A percentile compares a stretch with the other conserved stretches of the same genome.
Evolutionary conservation across 306 rosid genomes (phyloP).

Genomic region (Leucaena leucocephala): DNA sequence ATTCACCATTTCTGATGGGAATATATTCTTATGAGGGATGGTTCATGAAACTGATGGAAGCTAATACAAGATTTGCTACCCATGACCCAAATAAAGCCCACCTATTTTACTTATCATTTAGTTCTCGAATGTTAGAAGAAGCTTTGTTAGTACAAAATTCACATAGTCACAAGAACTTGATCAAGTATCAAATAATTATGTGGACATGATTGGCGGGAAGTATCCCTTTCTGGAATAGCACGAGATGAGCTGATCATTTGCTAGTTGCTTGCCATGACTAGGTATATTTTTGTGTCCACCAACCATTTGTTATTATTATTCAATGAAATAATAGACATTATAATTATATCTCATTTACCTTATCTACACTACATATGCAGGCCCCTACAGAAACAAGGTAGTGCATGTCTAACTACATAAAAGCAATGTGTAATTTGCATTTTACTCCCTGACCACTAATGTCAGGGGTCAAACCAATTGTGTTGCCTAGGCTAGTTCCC

Average conservation of each 20-base stretch:
- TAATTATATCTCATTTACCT: not conserved
- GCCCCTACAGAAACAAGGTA: conserved; percentile 81
- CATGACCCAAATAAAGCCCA: no score
- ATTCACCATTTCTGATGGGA: conserved; percentile 68
- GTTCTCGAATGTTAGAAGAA: conserved; percentile 79
- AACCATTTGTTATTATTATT: conserved; percentile 3
- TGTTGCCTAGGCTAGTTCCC: no score
- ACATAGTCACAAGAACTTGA: conserved; percentile 61
- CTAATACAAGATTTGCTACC: no score
- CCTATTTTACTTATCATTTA: conserved; percentile 94
- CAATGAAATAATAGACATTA: not conserved
- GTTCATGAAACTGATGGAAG: no score
- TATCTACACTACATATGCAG: conserved; percentile 47
- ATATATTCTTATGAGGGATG: conserved; percentile 95
- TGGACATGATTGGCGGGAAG: no score
- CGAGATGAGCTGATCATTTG: conserved; percentile 92
- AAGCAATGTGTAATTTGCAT: conserved; percentile 89
- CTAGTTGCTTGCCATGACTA: conserved; percentile 97
- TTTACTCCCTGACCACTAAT: no score
- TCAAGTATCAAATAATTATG: no score
- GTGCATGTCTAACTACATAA: conserved; percentile 68
- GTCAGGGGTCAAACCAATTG: no score
- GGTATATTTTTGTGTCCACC: conserved; percentile 50
- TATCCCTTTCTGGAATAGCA: conserved; percentile 86
- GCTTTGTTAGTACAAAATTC: conserved; percentile 57